These are phyloP conservation scores for Gossypium gossypioides DNA, from an alignment of 441 rosid genomes.

Conservation along the genomic window DNA sequence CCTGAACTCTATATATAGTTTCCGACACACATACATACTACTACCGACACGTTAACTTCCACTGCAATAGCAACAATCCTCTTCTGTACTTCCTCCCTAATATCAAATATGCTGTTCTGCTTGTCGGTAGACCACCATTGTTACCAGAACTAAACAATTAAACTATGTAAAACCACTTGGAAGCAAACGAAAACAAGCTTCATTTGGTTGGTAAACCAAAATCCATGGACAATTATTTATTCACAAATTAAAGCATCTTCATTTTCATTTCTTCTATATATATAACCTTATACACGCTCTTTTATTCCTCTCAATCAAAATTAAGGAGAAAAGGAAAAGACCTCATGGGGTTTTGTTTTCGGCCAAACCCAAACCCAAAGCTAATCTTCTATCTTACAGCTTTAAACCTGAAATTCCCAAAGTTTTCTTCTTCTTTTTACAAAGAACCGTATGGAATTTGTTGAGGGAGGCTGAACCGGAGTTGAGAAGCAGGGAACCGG, in stretches of 20 bases:
- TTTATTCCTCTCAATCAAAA: background rate
- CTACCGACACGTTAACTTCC: too few relatives aligned
- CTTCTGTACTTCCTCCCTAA: background rate
- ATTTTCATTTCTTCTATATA: background rate
- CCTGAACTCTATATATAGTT: too few relatives aligned
- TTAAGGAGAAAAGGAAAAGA: background rate
- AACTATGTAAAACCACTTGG: background rate
- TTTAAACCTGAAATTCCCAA: background rate
- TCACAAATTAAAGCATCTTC: constrained; percentile 5
- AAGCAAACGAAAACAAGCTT: background rate
- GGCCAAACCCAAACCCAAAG: too few relatives aligned
- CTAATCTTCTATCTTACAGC: background rate
- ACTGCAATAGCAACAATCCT: background rate
- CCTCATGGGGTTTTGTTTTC: background rate
- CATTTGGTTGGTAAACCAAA: background rate
- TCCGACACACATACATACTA: too few relatives aligned
- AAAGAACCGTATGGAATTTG: constrained; percentile 28
- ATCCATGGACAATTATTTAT: background rate
- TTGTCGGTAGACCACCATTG: background rate
- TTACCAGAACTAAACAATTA: background rate
- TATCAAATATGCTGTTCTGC: background rate
- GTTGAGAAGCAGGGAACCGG: constrained; percentile 82
- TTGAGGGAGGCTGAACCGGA: constrained; percentile 77
- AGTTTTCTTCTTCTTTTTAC: constrained; percentile 8
- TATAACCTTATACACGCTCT: background rate